Base-by-base conservation (phyloP, 1,139 yeast species). In the Saccharomyces hybrid region DNA sequence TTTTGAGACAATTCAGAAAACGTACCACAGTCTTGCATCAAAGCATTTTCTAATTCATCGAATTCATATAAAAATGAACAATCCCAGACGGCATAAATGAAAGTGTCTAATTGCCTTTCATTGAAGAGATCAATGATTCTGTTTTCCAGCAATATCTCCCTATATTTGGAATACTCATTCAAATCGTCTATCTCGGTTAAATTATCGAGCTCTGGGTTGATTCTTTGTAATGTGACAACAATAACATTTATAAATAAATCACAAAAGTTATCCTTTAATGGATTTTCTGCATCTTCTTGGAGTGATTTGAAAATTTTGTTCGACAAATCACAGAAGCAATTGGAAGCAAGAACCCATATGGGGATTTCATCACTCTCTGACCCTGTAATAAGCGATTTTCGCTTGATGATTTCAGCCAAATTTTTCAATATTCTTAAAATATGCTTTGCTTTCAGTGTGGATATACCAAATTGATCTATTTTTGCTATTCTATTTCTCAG, bases 31-130 rank as follows among this genome's bases (percentile, higher is more conserved):
- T 57, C 57, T 14, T 62, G 60, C 14, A 76, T 59, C 3, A 77
- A 60, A 26, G 63, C 70, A 9, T 63, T 62, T 52, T 79, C 84
- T 9, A 76, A 62, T 28, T 77, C 80, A 57, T 77, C 81, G 29
- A 75, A 69, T 41, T 75, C 73, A 64, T 81, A 83, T 14, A 82
- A 66, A 56, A 78, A 79, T 2, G 88, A 83, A 16, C 77, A 69
- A 1, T 68, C 63, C 77, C 82, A 80, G 2, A 80, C 58, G 1
- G 73, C 63, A 2, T 74, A 66, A 3, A 84, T 67, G 49, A 82
- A 76, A 11, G 71, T 72, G 23, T 74, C 72, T 29, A 83, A 60
- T 50, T 76, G 68, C 2, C 62, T 62, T 5, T 69, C 61, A 5
- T 64, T 58, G 8, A 71, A 54, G 3, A 68, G 59, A 0, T 62